Evolutionary conservation across 2,329 filamentous ascomycete species (phyloP), one percentile per base, ranked within the genome.

Genomic region (Aquanectria penicillioides): DNA sequence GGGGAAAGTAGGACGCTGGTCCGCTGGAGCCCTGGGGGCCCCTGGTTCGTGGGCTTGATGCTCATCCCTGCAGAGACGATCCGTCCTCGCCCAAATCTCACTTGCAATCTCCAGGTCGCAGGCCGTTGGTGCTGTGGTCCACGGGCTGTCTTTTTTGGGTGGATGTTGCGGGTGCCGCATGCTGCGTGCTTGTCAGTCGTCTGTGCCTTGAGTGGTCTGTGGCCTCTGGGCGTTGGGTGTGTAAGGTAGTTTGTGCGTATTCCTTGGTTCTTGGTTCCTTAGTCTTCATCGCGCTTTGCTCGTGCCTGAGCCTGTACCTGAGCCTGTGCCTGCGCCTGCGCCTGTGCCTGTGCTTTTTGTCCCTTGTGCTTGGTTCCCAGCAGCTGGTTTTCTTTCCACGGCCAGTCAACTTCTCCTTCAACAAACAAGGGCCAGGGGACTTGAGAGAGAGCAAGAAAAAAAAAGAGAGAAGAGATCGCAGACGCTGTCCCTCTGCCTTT

Each of bases 61-160:
- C 53, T 29, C 59, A 73, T 70, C 71, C 71, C 71, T 73, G 71
- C 71, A 72, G 64, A 68, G 70, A 64, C 71, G 71, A 74, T 73
- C 71, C 67, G 64, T 66, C 62, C 62, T 67, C 68, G 64, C 52
- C 64, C 64, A 71, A 69, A 70, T 70, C 65, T 70, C 63, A 70
- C 68, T 62, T 70, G 66, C 59, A 70, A 70, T 70, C 68, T 70
- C 68, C 66, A 69, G 68, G 52, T 59, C 51, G 54, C 56, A 52
- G 59, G 50, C 29, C 26, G 50, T 43, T 37, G 48, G 44, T 55
- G 56, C 52, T 49, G 40, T 49, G 52, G 52, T 56, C 36, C 55
- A 41, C 47, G 51, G 43, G 41, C 29, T 53, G 46, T 59, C 47
- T 44, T 44, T 47, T 57, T 59, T 47, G 46, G 41, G 36, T 36